Evolutionary conservation across 345 rosid genomes (phyloP), one percentile per base, ranked within the genome.

Genomic region (Gossypium herbaceum): DNA sequence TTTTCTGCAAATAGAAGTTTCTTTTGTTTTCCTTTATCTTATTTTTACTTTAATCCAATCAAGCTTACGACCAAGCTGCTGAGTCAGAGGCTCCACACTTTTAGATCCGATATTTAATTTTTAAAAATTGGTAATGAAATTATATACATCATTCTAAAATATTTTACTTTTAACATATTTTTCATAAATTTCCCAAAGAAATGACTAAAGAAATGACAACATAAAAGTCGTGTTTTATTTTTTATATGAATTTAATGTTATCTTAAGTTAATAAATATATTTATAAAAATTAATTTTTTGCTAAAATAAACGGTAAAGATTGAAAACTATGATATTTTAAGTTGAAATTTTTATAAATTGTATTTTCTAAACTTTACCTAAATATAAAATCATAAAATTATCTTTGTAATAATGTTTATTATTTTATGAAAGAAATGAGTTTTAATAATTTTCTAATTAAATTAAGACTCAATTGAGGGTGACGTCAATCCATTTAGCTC

Each of bases 401-500:
- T 5, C 7, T 5, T 5, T 1, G 0, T 34, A 34, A 34, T 34
- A 34, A 34, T 34, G 0, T 1, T 34, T 34, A 5, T 34, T 34
- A 34, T 34, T 34, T 34, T 34, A 34, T 34, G 6, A 34, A 34
- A 5, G 41, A 34, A 34, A 34, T 1, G 0, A 0, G 7, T 5
- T 34, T 34, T 1, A 4, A 34, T 34, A 5, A 34, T 34, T 34
- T 34, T 34, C 0, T 0, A 34, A 34, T 34, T 4, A 1, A 34
- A 34, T 34, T 34, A 7, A 0, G 41, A 5, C 1, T 34, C 1
- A 34, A 34, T 34, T 34, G 39, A 34, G 6, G 39, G 6, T 34
- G 7, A 34, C 7, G 1, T 0, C 0, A 34, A 5, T 5, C 0
- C 0, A 34, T 34, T 34, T 5, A 34, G 41, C 7, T 34, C 7